These are phyloP conservation scores for Tripidium arundinaceum DNA, from an alignment of 202 grass and related monocot species.

Conservation along the genomic window DNA sequence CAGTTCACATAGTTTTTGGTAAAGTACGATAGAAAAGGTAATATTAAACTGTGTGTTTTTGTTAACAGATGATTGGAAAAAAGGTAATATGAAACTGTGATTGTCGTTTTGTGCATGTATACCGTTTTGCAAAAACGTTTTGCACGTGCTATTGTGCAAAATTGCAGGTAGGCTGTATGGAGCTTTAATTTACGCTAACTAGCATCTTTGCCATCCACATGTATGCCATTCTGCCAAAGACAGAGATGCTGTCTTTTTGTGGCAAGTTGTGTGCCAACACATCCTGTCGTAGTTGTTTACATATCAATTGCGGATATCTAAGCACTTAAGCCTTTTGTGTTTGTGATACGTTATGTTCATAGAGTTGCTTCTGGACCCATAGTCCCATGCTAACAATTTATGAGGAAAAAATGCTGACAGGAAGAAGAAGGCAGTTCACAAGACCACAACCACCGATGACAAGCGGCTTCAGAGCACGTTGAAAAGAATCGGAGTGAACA, in stretches of 20 bases:
- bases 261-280: background rate
- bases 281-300: background rate
- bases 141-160: background rate
- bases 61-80: no score
- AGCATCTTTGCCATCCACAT: background rate
- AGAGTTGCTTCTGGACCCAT: background rate
- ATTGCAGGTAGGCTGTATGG: background rate
- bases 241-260: background rate
- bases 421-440: conserved; percentile 99
- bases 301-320: background rate
- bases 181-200: background rate
- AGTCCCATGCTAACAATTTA: background rate
- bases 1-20: background rate
- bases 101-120: background rate
- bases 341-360: background rate
- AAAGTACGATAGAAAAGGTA: background rate
- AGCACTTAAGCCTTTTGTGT: background rate
- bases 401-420: conserved; percentile 32
- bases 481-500: conserved; percentile 84
- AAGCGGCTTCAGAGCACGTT: conserved; percentile 96
- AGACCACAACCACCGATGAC: conserved; percentile 84
- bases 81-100: no score
- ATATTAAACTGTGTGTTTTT: background rate
- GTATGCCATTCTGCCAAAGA: background rate
- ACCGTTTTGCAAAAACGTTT: no score